Conservation (phyloP, 495 filamentous ascomycete genomes). For the Hypoxylon crocopeplum region DNA sequence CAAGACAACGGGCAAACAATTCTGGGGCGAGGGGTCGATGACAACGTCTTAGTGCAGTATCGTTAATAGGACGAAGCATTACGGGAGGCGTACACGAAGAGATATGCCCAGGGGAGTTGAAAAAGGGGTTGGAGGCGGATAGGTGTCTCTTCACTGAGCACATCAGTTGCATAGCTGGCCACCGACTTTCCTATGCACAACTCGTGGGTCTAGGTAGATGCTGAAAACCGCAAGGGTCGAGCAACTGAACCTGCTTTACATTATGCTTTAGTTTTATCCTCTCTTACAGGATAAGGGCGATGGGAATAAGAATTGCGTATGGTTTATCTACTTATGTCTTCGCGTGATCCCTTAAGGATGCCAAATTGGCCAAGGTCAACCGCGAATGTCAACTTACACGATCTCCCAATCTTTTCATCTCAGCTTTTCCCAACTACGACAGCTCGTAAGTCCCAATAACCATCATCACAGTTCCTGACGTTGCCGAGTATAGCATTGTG, state of each 20-base stretch:
- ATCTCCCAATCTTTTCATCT: too few relatives aligned
- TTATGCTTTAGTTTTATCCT: slow-evolving; percentile 11
- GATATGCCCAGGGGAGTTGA: slow-evolving; percentile 9
- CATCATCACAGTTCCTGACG: too few relatives aligned
- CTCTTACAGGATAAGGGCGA: background rate
- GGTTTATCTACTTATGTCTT: background rate
- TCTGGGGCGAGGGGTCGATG: slow-evolving; percentile 1
- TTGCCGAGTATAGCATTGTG: too few relatives aligned
- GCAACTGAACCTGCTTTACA: slow-evolving; percentile 13
- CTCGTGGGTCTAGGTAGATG: slow-evolving; percentile 27
- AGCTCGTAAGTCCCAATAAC: too few relatives aligned
- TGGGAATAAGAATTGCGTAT: background rate
- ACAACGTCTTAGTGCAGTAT: slow-evolving; percentile 14
- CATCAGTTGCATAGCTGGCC: slow-evolving; percentile 7
- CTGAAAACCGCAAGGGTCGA: slow-evolving; percentile 19
- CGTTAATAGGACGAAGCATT: slow-evolving; percentile 10
- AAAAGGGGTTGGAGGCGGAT: slow-evolving; percentile 8
- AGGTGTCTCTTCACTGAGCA: slow-evolving; percentile 6
- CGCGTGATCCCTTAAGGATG: background rate
- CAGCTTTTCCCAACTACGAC: too few relatives aligned
- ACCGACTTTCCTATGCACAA: slow-evolving; percentile 4
- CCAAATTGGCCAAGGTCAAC: background rate
- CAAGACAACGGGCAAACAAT: slow-evolving; percentile 11
- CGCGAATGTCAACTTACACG: too few relatives aligned
- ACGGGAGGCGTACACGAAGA: slow-evolving; percentile 12